Base-by-base conservation (phyloP, 345 rosid species). In the Brassica cretica region DNA sequence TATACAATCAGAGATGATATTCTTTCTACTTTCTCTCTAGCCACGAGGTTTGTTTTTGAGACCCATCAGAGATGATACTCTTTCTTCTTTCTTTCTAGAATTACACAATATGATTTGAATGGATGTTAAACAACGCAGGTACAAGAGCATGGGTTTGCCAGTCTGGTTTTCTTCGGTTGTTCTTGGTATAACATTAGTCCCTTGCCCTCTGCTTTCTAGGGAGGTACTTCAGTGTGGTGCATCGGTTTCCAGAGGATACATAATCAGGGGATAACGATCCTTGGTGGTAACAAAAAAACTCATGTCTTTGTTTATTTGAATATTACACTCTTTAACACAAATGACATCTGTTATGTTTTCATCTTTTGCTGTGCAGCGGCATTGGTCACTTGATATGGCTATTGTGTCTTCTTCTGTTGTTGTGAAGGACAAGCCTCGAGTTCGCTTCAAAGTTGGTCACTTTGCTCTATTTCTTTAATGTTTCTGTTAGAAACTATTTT, bases 171-270 rank as follows among this genome's bases (percentile, higher is more conserved):
- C 74, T 24, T 11, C 1, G 5, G 61, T 15, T 71, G 66, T 33
- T 70, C n/a, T 64, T 64, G 77, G 6, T 16, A 2, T 59, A 66
- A 58, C n/a, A 33, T 32, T 71, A 41, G 24, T 11, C 18, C 63
- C 66, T 63, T 29, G 29, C 76, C 27, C 66, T 74, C 61, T 74
- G 8, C 58, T 44, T 78, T 82, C 10, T 84, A 95, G 98, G 91
- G 87, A 16, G 91, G 88, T 74, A 79, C 87, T 72, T 84, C 86
- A 15, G 82, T 85, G 33, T 95, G 99, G 99, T 95, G 99, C 87
- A 85, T 95, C 6, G 99, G 99, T 79, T 87, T 95, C 75, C 89
- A 85, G 70, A 88, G 84, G 73, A 82, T 85, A 64, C 87, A 84
- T 64, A 93, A 91, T 74, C 96, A 91, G 68, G 84, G 74, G 21